A percentile compares a stretch with the other conserved stretches of the same genome.
Conservation (phyloP, 176 grass and related monocot genomes). For the Aegilops tauschii region DNA sequence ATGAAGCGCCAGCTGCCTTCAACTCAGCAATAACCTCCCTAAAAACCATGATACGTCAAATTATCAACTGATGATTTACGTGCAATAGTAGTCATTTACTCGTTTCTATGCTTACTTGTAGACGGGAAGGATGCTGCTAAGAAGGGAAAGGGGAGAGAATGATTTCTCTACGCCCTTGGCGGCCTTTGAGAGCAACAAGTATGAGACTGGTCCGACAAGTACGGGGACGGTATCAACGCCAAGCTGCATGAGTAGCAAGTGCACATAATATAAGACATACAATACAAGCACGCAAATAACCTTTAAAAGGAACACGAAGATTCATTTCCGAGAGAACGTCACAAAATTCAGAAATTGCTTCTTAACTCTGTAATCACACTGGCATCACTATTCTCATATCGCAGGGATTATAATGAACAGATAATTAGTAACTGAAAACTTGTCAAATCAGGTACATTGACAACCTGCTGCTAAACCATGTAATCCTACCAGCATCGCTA, state of each 20-base stretch:
- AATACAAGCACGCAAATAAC: neutral
- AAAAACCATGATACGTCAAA: slow-evolving; percentile 2
- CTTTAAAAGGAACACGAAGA: neutral
- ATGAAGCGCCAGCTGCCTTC: slow-evolving; percentile 83
- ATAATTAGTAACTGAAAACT: neutral
- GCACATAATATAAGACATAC: neutral
- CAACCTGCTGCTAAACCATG: neutral
- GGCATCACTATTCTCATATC: neutral
- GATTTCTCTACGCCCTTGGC: slow-evolving; percentile 88
- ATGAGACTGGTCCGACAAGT: slow-evolving; percentile 88
- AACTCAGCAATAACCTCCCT: slow-evolving; percentile 90
- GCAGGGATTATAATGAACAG: neutral
- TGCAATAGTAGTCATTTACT: neutral
- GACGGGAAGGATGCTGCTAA: slow-evolving; percentile 70
- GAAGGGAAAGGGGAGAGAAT: slow-evolving; percentile 83
- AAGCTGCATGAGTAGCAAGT: slow-evolving; percentile 48
- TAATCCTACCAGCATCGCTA: too few relatives aligned
- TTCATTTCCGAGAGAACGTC: neutral
- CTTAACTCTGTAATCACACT: neutral
- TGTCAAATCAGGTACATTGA: neutral
- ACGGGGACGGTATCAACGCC: slow-evolving; percentile 79
- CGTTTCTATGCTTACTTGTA: slow-evolving; percentile 74
- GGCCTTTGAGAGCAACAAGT: slow-evolving; percentile 90
- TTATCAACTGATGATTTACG: slow-evolving; percentile 27
- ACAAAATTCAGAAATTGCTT: neutral